Base-by-base conservation (phyloP, 2,329 filamentous ascomycete species). In the Ceratocystis huliohia region DNA sequence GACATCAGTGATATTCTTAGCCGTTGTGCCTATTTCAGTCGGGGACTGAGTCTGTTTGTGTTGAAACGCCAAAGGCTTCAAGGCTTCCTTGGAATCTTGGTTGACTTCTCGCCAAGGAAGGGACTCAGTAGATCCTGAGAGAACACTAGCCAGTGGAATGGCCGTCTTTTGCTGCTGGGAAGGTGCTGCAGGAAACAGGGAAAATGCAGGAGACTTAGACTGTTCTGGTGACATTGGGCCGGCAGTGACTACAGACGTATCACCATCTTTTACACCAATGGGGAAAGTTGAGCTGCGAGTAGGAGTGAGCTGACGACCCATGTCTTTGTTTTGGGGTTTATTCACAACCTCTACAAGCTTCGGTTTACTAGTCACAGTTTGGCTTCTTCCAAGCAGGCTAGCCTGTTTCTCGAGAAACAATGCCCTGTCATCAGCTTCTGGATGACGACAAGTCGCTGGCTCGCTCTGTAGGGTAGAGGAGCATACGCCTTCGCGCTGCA, bases 311-410 rank as follows among this genome's bases (percentile, higher is more conserved):
- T 48, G 53, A 22, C 28, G 41, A 45, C 61, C 46, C 41, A 53
- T 53, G 13, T 45, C 66, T 5, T 69, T 64, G 44, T 68, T 41
- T 41, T 15, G 37, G 13, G 37, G 64, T 46, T 69, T 65, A 46
- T 61, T 57, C n/a, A 63, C 66, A 41, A 65, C 68, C 10, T 59
- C 30, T 37, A 30, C 56, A 59, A 20, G 61, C 68, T 67, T 80
- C 79, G 64, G 75, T 67, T 79, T 82, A 65, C 84, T 79, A 13
- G 86, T 72, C 0, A 81, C 84, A 6, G 82, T 83, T 70, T 87
- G 84, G 53, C 84, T 79, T 67, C 83, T 79, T 28, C 79, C 79
- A 30, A 86, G 75, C 6, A 86, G 75, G 0, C 78, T 75, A 1
- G 76, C 74, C 5, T 74, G 72, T 3, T 70, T 67, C 68, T 73